Percentiles rank a stretch among this genome's conserved stretches.
Conservation (phyloP, 345 rosid species). For the Syzygium jambos region DNA sequence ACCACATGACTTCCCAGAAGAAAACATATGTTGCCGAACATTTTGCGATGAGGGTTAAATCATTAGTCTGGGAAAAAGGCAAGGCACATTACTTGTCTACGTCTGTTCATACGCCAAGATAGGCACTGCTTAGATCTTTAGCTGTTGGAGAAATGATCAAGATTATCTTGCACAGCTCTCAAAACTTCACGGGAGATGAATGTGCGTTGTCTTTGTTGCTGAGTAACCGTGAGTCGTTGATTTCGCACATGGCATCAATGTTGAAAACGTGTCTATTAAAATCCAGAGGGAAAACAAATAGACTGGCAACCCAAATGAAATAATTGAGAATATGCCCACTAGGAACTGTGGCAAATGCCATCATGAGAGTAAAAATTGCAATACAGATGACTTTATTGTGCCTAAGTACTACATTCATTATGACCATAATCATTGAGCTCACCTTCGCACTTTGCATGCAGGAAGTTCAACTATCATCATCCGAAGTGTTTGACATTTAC, state of each 20-base stretch:
- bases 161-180: background rate
- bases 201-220: background rate
- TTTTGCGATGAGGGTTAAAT: background rate
- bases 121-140: background rate
- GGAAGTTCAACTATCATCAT: slow-evolving; percentile 67
- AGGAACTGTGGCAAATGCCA: background rate
- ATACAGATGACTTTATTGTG: background rate
- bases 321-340: background rate
- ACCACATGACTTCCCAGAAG: background rate
- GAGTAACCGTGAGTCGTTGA: background rate
- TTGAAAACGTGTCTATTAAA: background rate
- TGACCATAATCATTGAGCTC: background rate
- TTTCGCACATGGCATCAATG: background rate
- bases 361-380: background rate
- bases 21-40: background rate
- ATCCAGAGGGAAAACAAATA: background rate
- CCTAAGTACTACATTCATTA: background rate
- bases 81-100: background rate
- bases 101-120: background rate
- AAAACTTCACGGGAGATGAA: background rate
- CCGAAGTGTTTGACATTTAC: slow-evolving; percentile 44
- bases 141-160: background rate
- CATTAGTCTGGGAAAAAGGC: background rate
- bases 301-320: background rate
- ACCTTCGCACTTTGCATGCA: slow-evolving; percentile 28